Conservation (phyloP, 2,329 filamentous ascomycete genomes). For the Aspergillus phoenicis region DNA sequence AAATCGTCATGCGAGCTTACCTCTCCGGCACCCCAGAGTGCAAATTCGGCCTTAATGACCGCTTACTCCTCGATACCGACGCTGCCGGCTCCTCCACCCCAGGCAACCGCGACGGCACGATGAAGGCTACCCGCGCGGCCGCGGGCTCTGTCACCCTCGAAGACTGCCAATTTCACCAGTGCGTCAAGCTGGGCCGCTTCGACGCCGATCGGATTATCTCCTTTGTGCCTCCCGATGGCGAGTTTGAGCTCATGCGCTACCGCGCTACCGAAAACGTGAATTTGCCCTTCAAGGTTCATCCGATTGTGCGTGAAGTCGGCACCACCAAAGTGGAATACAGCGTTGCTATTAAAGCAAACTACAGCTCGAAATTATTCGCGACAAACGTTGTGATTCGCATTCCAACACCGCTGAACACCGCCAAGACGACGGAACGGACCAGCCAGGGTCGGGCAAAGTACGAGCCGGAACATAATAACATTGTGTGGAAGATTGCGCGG, state of each 20-base stretch:
- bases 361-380: slow-evolving; percentile 91
- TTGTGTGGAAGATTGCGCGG: slow-evolving; percentile 98
- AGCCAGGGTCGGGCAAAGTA: slow-evolving; percentile 98
- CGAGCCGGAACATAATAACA: slow-evolving; percentile 95
- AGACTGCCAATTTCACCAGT: slow-evolving; percentile 98
- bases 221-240: slow-evolving; percentile 93
- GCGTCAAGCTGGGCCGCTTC: slow-evolving; percentile 95
- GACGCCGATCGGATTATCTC: slow-evolving; percentile 96
- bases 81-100: slow-evolving; percentile 70
- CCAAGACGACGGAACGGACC: slow-evolving; percentile 86
- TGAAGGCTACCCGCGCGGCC: slow-evolving; percentile 91
- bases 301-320: slow-evolving; percentile 95
- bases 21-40: slow-evolving; percentile 95
- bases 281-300: slow-evolving; percentile 96
- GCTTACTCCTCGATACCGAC: slow-evolving; percentile 81
- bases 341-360: slow-evolving; percentile 96
- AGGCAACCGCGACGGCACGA: slow-evolving; percentile 51
- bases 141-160: slow-evolving; percentile 94
- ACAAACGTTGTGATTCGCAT: slow-evolving; percentile 95
- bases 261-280: slow-evolving; percentile 98
- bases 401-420: slow-evolving; percentile 94
- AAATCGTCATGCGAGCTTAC: slow-evolving; percentile 98
- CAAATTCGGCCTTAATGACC: slow-evolving; percentile 97
- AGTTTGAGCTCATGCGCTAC: slow-evolving; percentile 98
- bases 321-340: slow-evolving; percentile 98